phyloP scores from a whole-genome alignment of 2,329 filamentous ascomycete genomes.

The Colletotrichum tanaceti region DNA sequence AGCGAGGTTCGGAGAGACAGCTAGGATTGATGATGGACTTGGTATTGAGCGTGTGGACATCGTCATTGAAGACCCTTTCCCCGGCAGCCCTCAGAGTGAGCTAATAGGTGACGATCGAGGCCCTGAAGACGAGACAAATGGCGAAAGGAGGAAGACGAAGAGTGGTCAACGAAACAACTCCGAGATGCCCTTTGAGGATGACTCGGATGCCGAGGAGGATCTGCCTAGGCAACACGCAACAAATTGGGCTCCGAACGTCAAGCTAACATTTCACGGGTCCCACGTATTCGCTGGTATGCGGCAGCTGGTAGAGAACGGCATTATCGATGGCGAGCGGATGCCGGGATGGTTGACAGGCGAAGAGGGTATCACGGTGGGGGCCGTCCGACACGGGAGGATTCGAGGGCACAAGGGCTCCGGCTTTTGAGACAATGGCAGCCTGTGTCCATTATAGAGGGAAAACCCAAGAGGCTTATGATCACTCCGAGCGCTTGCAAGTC shows the following conservation, averaged over 20 bases:
- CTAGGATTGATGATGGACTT: constrained; percentile 64
- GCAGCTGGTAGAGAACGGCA: constrained; percentile 79
- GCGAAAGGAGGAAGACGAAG: constrained; percentile 21
- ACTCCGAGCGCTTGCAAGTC: background rate
- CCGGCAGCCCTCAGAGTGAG: constrained; percentile 46
- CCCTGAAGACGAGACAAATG: constrained; percentile 42
- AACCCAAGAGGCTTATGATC: background rate
- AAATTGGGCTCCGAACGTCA: constrained; percentile 68
- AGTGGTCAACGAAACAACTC: background rate
- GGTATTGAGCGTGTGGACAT: constrained; percentile 73
- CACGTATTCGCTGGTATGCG: constrained; percentile 86
- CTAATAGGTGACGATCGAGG: constrained; percentile 49
- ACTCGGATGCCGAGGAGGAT: constrained; percentile 45
- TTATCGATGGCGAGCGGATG: constrained; percentile 81
- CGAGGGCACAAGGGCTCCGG: constrained; percentile 68
- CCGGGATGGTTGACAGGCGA: constrained; percentile 94
- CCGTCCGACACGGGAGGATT: constrained; percentile 75
- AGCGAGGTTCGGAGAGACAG: constrained; percentile 77
- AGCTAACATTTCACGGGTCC: constrained; percentile 76
- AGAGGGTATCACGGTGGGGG: constrained; percentile 79
- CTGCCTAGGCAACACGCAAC: constrained; percentile 47
- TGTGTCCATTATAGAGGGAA: background rate
- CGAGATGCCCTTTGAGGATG: constrained; percentile 28
- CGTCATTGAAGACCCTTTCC: constrained; percentile 68
- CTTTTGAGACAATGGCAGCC: constrained; percentile 50